Conservation (phyloP, 1,139 yeast species). For the Lodderomyces metapsilosis region DNA sequence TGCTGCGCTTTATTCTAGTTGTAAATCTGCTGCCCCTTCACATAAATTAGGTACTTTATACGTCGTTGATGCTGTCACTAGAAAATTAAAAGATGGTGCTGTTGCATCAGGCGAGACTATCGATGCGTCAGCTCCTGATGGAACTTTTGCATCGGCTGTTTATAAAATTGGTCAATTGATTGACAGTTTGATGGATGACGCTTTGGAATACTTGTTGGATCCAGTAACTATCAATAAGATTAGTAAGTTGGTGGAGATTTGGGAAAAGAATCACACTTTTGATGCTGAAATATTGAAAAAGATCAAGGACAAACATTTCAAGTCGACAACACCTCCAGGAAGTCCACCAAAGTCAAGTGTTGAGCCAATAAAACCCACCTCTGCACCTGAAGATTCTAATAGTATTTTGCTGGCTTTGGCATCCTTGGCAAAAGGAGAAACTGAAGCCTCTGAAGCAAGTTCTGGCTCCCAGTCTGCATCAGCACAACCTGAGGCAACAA, state of each 20-base stretch:
- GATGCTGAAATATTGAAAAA: slow-evolving; percentile 51
- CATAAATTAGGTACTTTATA: slow-evolving; percentile 90
- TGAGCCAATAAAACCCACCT: slow-evolving; percentile 24
- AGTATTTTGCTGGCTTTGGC: slow-evolving; percentile 68
- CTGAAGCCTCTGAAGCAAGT: slow-evolving; percentile 17
- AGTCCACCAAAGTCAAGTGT: slow-evolving; percentile 45
- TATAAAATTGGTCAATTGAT: slow-evolving; percentile 57
- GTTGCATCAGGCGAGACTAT: slow-evolving; percentile 48
- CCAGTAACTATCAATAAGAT: slow-evolving; percentile 66
- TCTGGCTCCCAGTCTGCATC: background rate
- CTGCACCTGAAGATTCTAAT: slow-evolving; percentile 44
- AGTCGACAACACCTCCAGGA: slow-evolving; percentile 55
- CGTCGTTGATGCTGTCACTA: slow-evolving; percentile 87
- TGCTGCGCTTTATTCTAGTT: slow-evolving; percentile 60
- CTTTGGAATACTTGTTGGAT: slow-evolving; percentile 51
- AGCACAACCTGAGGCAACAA: background rate
- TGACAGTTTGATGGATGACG: slow-evolving; percentile 58
- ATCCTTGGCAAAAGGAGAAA: slow-evolving; percentile 44
- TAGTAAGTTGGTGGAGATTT: slow-evolving; percentile 81
- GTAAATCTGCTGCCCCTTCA: slow-evolving; percentile 71
- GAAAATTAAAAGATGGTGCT: slow-evolving; percentile 81
- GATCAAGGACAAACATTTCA: slow-evolving; percentile 61
- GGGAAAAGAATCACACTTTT: slow-evolving; percentile 88
- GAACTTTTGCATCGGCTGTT: slow-evolving; percentile 75
- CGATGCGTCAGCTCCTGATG: slow-evolving; percentile 55